Percentiles rank a stretch among this genome's conserved stretches.
These are phyloP conservation scores for Yamadazyma ubonensis DNA, from an alignment of 805 yeast species.

Conservation along the genomic window DNA sequence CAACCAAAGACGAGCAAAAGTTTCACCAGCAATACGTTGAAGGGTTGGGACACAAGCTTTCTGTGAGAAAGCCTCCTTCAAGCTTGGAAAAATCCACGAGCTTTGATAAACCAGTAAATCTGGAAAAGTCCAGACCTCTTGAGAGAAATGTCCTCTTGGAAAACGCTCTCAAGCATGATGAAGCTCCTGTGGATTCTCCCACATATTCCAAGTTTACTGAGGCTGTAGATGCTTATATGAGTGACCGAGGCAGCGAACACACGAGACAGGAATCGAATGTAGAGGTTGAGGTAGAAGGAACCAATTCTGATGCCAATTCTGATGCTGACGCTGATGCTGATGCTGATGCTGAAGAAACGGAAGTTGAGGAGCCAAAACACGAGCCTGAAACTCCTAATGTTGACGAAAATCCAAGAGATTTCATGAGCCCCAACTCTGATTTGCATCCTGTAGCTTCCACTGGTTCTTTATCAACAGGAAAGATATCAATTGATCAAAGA, in stretches of 20 bases:
- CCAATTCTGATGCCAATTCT: too few species aligned
- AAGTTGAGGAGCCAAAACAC: background rate
- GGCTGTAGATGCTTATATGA: constrained; percentile 32
- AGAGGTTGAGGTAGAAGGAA: too few species aligned
- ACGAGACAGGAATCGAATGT: constrained; percentile 1
- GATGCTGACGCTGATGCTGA: too few species aligned
- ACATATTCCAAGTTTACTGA: constrained; percentile 31
- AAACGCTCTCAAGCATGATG: background rate
- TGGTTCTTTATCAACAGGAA: constrained; percentile 32
- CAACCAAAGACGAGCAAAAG: constrained; percentile 20
- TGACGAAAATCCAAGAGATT: background rate
- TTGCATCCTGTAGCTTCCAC: constrained; percentile 24
- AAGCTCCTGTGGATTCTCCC: constrained; percentile 21
- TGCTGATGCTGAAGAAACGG: too few species aligned
- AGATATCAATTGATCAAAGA: constrained; percentile 20
- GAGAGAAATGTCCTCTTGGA: background rate
- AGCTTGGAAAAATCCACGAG: constrained; percentile 2
- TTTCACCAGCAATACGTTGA: constrained; percentile 25
- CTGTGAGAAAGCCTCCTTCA: constrained; percentile 41
- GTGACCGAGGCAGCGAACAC: constrained; percentile 15
- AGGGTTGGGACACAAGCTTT: constrained; percentile 26
- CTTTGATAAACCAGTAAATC: too few species aligned
- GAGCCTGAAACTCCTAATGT: background rate
- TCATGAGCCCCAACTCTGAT: constrained; percentile 3
- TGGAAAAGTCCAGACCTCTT: background rate